Percentiles rank a stretch among this genome's conserved stretches.
These are phyloP conservation scores for Pseudevernia furfuracea DNA, from an alignment of 495 filamentous ascomycete species.

Conservation along the genomic window DNA sequence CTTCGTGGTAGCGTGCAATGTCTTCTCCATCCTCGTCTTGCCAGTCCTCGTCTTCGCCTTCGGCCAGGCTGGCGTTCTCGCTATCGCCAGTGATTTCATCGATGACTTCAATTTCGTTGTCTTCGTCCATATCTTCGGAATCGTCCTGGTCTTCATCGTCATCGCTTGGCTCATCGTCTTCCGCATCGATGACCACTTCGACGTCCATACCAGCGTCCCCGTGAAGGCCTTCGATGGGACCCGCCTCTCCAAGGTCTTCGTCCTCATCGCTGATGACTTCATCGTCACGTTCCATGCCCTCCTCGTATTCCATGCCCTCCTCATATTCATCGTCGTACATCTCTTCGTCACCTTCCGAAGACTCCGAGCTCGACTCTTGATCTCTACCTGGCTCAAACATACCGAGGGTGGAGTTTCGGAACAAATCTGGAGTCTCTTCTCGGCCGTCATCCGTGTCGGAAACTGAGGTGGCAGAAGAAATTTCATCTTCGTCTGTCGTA, in stretches of 20 bases:
- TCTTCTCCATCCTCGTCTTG: slow-evolving; percentile 54
- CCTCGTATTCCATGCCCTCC: slow-evolving; percentile 72
- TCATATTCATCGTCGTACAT: slow-evolving; percentile 72
- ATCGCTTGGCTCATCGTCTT: slow-evolving; percentile 54
- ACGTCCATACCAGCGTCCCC: slow-evolving; percentile 71
- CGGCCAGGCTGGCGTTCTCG: slow-evolving; percentile 54
- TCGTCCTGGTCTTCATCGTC: slow-evolving; percentile 54
- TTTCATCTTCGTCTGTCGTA: slow-evolving; percentile 72
- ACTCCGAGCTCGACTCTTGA: slow-evolving; percentile 58
- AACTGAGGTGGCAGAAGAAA: slow-evolving; percentile 80
- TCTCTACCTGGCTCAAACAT: slow-evolving; percentile 83
- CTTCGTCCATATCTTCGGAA: slow-evolving; percentile 45
- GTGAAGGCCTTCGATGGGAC: slow-evolving; percentile 74
- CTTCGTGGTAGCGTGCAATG: slow-evolving; percentile 32
- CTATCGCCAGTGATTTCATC: slow-evolving; percentile 57
- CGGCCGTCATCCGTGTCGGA: slow-evolving; percentile 81
- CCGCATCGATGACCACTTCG: slow-evolving; percentile 76
- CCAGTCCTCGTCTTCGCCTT: slow-evolving; percentile 53
- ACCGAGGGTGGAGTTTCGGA: slow-evolving; percentile 89
- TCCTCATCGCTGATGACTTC: slow-evolving; percentile 87
- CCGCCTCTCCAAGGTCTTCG: slow-evolving; percentile 69
- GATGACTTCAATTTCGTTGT: slow-evolving; percentile 49
- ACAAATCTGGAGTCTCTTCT: slow-evolving; percentile 95
- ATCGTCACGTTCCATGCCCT: slow-evolving; percentile 74
- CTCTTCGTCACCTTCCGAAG: slow-evolving; percentile 69